Conservation (phyloP, 805 yeast genomes). For the Ogataea glucozyma region DNA sequence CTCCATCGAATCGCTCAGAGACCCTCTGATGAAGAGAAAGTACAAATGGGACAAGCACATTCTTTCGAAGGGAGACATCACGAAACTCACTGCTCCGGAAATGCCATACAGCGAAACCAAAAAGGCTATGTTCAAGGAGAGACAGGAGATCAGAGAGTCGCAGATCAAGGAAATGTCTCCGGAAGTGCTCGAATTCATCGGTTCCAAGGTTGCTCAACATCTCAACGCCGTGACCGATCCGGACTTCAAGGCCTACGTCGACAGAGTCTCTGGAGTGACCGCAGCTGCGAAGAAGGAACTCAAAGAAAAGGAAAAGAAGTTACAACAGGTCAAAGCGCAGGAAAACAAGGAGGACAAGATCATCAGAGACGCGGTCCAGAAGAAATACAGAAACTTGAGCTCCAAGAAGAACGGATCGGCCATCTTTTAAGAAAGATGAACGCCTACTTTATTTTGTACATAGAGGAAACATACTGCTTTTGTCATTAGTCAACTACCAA, state of each 20-base stretch:
- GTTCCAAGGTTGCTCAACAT: slow-evolving; percentile 40
- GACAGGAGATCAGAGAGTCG: slow-evolving; percentile 45
- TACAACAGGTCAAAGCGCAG: slow-evolving; percentile 21
- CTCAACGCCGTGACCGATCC: slow-evolving; percentile 36
- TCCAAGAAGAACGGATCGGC: slow-evolving; percentile 19
- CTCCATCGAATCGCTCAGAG: slow-evolving; percentile 61
- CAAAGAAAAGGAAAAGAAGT: slow-evolving; percentile 21
- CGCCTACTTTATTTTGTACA: not conserved
- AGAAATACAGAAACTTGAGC: slow-evolving; percentile 24
- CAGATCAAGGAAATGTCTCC: slow-evolving; percentile 41
- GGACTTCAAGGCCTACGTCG: slow-evolving; percentile 32
- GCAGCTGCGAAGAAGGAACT: slow-evolving; percentile 21
- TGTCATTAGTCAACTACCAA: too few species aligned
- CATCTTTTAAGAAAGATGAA: slow-evolving; percentile 10
- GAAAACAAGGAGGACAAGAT: slow-evolving; percentile 27
- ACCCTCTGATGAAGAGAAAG: slow-evolving; percentile 62
- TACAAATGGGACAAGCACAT: slow-evolving; percentile 55
- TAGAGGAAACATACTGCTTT: slow-evolving; percentile 1
- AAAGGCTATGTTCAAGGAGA: slow-evolving; percentile 61
- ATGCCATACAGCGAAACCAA: slow-evolving; percentile 75
- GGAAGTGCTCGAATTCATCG: slow-evolving; percentile 48
- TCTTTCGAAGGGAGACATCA: slow-evolving; percentile 61
- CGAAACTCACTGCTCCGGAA: slow-evolving; percentile 62
- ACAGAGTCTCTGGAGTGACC: slow-evolving; percentile 28
- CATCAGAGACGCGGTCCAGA: slow-evolving; percentile 17